Evolutionary conservation across 345 rosid genomes (phyloP).

Genomic region (Eucalyptus sp.): DNA sequence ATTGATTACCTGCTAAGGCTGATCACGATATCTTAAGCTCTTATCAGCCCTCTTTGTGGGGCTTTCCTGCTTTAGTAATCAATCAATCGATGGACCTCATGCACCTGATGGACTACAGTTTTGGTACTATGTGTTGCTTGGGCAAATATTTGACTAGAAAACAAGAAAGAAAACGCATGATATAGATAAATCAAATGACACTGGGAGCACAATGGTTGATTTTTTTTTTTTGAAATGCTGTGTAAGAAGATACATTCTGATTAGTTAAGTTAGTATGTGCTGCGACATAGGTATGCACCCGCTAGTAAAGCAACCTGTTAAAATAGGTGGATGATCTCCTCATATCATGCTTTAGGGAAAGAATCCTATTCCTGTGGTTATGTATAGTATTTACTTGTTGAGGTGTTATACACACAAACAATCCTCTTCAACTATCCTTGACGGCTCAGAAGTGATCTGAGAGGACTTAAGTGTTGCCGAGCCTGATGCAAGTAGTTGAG

Average conservation of each 20-base stretch:
- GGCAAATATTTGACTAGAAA: neutral
- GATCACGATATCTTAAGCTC: rapidly evolving
- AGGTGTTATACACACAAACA: neutral
- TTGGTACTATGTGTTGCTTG: neutral
- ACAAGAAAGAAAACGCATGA: neutral
- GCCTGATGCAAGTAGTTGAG: neutral
- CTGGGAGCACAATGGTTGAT: neutral
- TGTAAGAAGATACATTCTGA: neutral
- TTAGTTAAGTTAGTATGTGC: neutral
- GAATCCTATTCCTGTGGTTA: neutral
- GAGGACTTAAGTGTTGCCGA: neutral
- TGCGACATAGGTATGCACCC: neutral
- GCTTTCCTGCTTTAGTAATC: neutral
- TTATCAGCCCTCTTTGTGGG: neutral
- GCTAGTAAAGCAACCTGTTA: neutral
- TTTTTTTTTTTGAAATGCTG: neutral
- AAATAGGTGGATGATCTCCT: neutral
- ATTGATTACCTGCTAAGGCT: neutral
- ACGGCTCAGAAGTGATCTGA: neutral
- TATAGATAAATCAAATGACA: neutral
- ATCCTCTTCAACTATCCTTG: neutral
- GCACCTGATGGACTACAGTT: neutral
- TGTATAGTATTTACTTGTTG: neutral
- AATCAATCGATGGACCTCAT: neutral
- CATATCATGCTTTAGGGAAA: neutral